Percentiles rank a stretch among this genome's conserved stretches.
phyloP scores from a whole-genome alignment of 31 red algal genomes.

The Porphyra umbilicalis region DNA sequence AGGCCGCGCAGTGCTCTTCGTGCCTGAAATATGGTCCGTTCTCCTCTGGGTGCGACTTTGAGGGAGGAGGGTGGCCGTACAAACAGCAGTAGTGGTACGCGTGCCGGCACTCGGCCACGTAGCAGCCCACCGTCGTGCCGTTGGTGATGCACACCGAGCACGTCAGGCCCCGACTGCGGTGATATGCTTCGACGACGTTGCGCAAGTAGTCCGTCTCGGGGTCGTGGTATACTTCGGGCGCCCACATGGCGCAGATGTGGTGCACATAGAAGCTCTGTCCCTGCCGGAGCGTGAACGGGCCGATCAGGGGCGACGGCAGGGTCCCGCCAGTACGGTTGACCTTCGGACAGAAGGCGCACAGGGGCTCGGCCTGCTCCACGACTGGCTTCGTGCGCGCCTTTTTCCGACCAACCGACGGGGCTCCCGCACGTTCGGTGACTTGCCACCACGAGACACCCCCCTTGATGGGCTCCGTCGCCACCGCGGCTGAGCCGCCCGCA shows the following conservation, averaged over 20 bases:
- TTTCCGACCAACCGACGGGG: no score
- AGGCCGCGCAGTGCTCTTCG: slow-evolving; percentile 57
- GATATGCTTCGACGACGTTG: slow-evolving; percentile 65
- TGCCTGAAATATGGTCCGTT: slow-evolving; percentile 20
- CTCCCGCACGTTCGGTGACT: no score
- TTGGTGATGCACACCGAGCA: slow-evolving; percentile 42
- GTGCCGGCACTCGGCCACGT: slow-evolving; percentile 57
- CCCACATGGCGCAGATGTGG: slow-evolving; percentile 77
- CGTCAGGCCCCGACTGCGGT: slow-evolving; percentile 41
- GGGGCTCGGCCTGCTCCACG: no score
- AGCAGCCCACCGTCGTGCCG: slow-evolving; percentile 80
- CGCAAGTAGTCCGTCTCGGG: slow-evolving; percentile 20
- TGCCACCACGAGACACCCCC: no score
- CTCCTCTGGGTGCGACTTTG: no score
- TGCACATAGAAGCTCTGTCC: slow-evolving; percentile 47
- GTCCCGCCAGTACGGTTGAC: no score
- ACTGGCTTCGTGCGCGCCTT: no score
- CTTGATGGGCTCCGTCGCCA: no score
- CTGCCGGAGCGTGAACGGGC: slow-evolving; percentile 39
- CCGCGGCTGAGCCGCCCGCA: no score
- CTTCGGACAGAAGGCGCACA: no score
- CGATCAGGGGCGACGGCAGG: slow-evolving; percentile 29
- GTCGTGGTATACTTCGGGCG: slow-evolving; percentile 72
- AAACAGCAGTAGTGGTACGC: slow-evolving; percentile 77
- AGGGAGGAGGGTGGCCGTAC: no score